Percentiles rank a stretch among this genome's conserved stretches.
Evolutionary conservation across 495 filamentous ascomycete species (phyloP).

Genomic region (Penicillium angulare): DNA sequence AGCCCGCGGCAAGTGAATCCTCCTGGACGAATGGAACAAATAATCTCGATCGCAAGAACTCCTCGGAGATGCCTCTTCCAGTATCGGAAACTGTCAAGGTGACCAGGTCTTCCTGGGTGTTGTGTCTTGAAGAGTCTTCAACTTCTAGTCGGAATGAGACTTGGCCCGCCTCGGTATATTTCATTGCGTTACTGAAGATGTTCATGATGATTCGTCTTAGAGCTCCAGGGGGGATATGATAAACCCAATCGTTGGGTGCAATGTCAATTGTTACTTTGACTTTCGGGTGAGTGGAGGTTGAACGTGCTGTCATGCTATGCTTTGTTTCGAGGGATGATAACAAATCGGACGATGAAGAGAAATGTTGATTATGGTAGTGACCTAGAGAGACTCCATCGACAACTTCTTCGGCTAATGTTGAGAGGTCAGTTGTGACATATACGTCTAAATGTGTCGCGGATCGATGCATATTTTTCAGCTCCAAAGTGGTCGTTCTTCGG

Average conservation of each 20-base stretch:
- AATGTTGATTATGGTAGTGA: conserved; percentile 3
- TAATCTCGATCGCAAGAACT: conserved; percentile 39
- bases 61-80: conserved; percentile 40
- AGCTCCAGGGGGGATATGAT: conserved; percentile 59
- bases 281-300: conserved; percentile 39
- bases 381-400: conserved; percentile 15
- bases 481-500: conserved; percentile 24
- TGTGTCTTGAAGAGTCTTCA: conserved; percentile 24
- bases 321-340: not conserved
- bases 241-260: conserved; percentile 48
- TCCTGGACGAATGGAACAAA: conserved; percentile 52
- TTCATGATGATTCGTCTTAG: conserved; percentile 69
- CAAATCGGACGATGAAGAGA: not conserved
- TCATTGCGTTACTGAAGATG: conserved; percentile 69
- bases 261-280: conserved; percentile 52
- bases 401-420: conserved; percentile 13
- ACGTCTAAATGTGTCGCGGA: conserved; percentile 19
- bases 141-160: conserved; percentile 56
- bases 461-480: conserved; percentile 22
- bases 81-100: conserved; percentile 43
- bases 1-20: conserved; percentile 42
- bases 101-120: conserved; percentile 24
- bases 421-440: conserved; percentile 8
- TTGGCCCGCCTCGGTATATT: conserved; percentile 61
- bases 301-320: not conserved